These are phyloP conservation scores for Stephanodiscus triporus DNA, from an alignment of 108 stramenopile species.

Conservation along the genomic window DNA sequence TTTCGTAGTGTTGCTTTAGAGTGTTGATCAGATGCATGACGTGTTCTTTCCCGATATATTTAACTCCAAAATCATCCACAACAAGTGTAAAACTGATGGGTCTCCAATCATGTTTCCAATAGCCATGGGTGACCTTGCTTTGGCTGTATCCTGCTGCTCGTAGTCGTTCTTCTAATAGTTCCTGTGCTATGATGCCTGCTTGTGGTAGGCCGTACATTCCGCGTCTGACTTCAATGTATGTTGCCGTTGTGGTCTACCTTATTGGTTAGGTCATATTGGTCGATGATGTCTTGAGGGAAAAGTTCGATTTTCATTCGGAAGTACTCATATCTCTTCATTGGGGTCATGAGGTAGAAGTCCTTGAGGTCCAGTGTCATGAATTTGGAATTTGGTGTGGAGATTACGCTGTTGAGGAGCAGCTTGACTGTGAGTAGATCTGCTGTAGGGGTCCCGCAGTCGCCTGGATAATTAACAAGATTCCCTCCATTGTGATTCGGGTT, in stretches of 20 bases:
- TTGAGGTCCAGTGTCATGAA: constrained; percentile 47
- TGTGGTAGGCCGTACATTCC: constrained; percentile 53
- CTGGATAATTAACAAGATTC: constrained; percentile 8
- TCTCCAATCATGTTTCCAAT: constrained; percentile 29
- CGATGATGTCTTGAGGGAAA: constrained; percentile 41
- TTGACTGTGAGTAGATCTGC: constrained; percentile 42
- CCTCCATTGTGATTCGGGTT: constrained; percentile 47
- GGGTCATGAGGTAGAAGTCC: constrained; percentile 48
- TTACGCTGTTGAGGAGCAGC: constrained; percentile 22
- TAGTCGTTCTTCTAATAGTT: constrained; percentile 29
- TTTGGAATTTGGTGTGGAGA: not conserved
- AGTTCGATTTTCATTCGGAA: not conserved
- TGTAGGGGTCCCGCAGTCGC: constrained; percentile 27
- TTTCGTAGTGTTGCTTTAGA: constrained; percentile 24
- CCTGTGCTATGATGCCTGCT: constrained; percentile 43
- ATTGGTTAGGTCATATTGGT: constrained; percentile 30
- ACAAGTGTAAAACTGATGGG: constrained; percentile 40
- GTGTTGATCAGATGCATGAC: constrained; percentile 35
- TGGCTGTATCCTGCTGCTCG: constrained; percentile 1
- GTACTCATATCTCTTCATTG: constrained; percentile 42
- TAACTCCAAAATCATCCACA: constrained; percentile 56
- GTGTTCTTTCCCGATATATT: constrained; percentile 7
- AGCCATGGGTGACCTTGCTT: constrained; percentile 21
- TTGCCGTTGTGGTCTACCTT: constrained; percentile 1
- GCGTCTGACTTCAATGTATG: constrained; percentile 16